Conservation (phyloP, 192 early-diverging fungal genomes). For the Endogone sp. region DNA sequence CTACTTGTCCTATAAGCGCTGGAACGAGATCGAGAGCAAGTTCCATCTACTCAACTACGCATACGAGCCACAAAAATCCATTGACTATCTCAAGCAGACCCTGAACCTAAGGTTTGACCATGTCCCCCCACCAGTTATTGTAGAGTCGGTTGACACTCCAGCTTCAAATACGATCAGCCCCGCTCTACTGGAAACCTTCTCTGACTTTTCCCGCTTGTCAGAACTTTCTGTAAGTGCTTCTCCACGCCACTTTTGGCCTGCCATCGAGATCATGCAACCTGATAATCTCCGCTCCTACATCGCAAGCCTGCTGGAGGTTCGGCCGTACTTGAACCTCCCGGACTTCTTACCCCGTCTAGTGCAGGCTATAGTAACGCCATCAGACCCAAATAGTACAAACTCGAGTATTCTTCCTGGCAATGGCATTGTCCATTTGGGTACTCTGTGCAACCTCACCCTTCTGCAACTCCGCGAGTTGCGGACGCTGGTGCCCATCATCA, state of each 20-base stretch:
- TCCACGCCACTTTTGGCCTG: background rate
- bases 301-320: background rate
- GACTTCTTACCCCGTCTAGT: background rate
- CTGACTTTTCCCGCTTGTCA: background rate
- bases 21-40: background rate
- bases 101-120: no score
- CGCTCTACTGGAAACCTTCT: background rate
- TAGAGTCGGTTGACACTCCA: background rate
- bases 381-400: no score
- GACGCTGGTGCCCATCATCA: background rate
- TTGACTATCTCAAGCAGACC: no score
- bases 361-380: background rate
- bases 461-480: background rate
- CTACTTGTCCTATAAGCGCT: no score
- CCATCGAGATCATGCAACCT: background rate
- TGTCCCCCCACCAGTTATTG: no score
- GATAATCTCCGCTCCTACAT: no score
- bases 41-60: background rate
- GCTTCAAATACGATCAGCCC: background rate
- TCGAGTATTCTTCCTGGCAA: background rate
- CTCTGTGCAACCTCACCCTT: background rate
- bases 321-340: background rate
- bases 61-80: no score
- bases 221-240: background rate
- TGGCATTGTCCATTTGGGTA: no score